These are phyloP conservation scores for Botrytis porri DNA, from an alignment of 2,329 filamentous ascomycete species.

Conservation along the genomic window DNA sequence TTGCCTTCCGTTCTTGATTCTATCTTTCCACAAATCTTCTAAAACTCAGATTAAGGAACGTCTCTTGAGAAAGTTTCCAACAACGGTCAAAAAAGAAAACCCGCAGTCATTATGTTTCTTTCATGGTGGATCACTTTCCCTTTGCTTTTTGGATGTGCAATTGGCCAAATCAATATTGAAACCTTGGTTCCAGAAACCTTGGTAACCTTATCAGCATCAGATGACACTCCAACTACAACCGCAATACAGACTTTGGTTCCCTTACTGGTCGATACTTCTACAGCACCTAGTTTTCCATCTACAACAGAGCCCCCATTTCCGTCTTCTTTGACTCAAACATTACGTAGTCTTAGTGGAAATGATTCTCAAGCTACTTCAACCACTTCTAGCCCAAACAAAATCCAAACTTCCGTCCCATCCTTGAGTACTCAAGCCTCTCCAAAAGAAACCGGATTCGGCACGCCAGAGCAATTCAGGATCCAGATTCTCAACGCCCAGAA, in stretches of 20 bases:
- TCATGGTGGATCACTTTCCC: not conserved
- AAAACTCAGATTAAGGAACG: not conserved
- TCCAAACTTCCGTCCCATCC: not conserved
- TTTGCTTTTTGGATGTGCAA: not conserved
- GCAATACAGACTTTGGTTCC: too few species aligned
- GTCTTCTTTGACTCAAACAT: not conserved
- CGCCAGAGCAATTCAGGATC: not conserved
- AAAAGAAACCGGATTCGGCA: not conserved
- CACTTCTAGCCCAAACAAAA: not conserved
- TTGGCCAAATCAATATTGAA: not conserved
- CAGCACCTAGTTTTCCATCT: not conserved
- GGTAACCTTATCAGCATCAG: not conserved
- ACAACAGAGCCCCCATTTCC: not conserved
- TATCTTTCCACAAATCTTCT: too few species aligned
- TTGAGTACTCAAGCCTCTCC: not conserved
- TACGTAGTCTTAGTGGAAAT: not conserved
- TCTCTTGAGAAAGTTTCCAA: not conserved
- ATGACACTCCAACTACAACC: not conserved
- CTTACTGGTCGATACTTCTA: not conserved
- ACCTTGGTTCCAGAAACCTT: not conserved
- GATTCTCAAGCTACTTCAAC: not conserved
- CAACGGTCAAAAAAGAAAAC: not conserved
- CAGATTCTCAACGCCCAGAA: not conserved
- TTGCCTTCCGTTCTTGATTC: not conserved
- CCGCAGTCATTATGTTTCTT: not conserved